phyloP scores from a whole-genome alignment of 2,329 filamentous ascomycete species.

The Fusarium heterosporum region DNA sequence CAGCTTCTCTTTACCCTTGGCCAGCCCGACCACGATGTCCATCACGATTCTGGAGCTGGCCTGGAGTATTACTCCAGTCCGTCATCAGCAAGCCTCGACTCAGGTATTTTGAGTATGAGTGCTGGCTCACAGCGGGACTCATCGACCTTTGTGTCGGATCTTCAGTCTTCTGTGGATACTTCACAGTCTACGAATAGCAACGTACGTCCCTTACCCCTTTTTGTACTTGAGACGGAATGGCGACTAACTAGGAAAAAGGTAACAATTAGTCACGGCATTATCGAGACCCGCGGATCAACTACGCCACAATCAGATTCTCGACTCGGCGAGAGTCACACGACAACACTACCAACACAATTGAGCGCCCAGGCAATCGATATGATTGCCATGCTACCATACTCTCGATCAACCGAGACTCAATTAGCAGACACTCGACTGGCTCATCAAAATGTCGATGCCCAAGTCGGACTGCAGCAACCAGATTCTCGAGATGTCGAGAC shows the following conservation, averaged over 20 bases:
- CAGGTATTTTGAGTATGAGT: conserved; percentile 6
- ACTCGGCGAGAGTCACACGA: conserved; percentile 7
- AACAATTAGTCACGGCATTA: conserved; percentile 18
- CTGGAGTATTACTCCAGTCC: conserved; percentile 15
- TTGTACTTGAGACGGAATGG: background rate
- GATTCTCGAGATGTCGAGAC: conserved; percentile 20
- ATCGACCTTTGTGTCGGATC: conserved; percentile 1
- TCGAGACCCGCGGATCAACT: conserved; percentile 7
- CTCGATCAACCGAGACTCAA: conserved; percentile 1
- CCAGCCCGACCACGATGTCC: conserved; percentile 14
- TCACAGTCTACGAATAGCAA: conserved; percentile 20
- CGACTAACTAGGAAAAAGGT: conserved; percentile 46
- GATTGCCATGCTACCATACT: background rate
- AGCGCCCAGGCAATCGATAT: background rate
- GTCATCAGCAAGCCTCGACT: conserved; percentile 17
- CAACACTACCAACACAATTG: background rate
- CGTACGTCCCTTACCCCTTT: conserved; percentile 28
- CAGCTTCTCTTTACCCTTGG: conserved; percentile 18
- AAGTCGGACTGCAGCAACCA: conserved; percentile 3
- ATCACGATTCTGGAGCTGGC: conserved; percentile 38
- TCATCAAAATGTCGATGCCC: conserved; percentile 7
- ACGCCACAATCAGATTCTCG: conserved; percentile 8
- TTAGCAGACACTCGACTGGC: background rate
- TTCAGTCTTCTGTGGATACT: conserved; percentile 5
- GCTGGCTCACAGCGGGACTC: background rate